Evolutionary conservation across 805 yeast species (phyloP), one percentile per base, ranked within the genome.

Genomic region (Kodamaea kaohsiungensis): DNA sequence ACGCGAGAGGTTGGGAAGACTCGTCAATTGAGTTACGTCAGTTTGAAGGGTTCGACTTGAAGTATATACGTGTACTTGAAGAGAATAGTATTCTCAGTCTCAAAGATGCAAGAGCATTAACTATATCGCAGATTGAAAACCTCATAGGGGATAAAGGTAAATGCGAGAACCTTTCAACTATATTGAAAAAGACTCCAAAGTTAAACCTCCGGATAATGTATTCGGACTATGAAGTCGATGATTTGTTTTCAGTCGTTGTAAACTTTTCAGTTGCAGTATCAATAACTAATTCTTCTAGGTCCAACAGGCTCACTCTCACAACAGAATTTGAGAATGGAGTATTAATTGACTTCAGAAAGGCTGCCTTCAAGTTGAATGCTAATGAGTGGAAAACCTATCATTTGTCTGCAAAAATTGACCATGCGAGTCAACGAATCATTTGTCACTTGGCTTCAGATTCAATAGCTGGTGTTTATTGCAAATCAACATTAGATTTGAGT

Each of bases 1-100:
- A 61, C 46, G 80, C 81, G 0, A 71, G 68, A 54, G 72, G 83
- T 13, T 82, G 87, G 87, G 85, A 81, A 56, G 76, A 74, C 50
- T 61, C 77, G 0, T 63, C 79, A 0, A 69, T 72, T 61, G 75
- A 74, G 3, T 61, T 82, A n/a, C 64, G 76, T 48, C 87, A 83
- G 53, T 51, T 83, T 9, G 77, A 76, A 25, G 80, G 78, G 5
- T 65, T 83, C 17, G 85, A 83, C 0, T 54, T 73, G 1, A 74
- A 69, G 0, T 66, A 75, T 22, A 73, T 77, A 0, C 64, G 76
- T 40, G 73, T 6, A 4, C 22, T 50, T 35, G 43, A 42, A 22
- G 22, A 16, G 13, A 12, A 43, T 35, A 17, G 9, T 35, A 35
- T 50, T 16, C 10, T 12, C 12, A 42, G 33, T 19, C 25, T 50